Base-by-base conservation (phyloP, 2,329 filamentous ascomycete species). In the Ceratocystis huliohia region DNA sequence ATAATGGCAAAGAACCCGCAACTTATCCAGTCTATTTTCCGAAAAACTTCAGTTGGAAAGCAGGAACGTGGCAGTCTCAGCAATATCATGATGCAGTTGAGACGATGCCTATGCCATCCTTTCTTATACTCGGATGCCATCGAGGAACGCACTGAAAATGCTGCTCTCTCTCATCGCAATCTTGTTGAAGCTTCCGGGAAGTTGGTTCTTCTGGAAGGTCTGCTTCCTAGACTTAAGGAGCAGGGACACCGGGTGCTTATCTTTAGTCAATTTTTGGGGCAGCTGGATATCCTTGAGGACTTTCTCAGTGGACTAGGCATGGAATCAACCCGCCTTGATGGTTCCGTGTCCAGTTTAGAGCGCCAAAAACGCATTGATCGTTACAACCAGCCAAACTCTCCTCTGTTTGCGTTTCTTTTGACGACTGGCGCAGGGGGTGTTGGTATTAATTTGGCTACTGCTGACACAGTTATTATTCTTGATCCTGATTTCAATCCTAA, bases 401-500 rank as follows among this genome's bases (percentile, higher is more conserved):
- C 83, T 0, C 78, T 95, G 0, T 99, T 97, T 74, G 91, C 88
- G 0, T 97, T 99, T 75, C 77, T 99, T 20, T 81, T 99, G 0
- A 97, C 93, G 0, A 99, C 95, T 2, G 87, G 94, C 69, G 92
- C 95, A 20, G 94, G 94, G 65, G 94, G 95, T 72, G 93, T 99
- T 0, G 95, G 94, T 17, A 99, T 99, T 78, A 99, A 99, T 73
- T 81, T 99, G 66, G 94, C 94, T 0, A 96, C 92, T 6, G 94
- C 94, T 2, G 94, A 99, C 73, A 99, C 94, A 0, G 95, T 99
- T 69, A 96, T 99, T 70, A 96, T 99, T 70, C 85, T 97, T 70
- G 92, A 99, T 71, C 91, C 91, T 0, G 94, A 99, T 73, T 97
- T 96, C 79, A 99, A 99, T 69, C 94, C 94, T 0, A 94, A 99